Evolutionary conservation across 371 early-diverging fungal species (phyloP).

Genomic region (Sporodiniella umbellata): DNA sequence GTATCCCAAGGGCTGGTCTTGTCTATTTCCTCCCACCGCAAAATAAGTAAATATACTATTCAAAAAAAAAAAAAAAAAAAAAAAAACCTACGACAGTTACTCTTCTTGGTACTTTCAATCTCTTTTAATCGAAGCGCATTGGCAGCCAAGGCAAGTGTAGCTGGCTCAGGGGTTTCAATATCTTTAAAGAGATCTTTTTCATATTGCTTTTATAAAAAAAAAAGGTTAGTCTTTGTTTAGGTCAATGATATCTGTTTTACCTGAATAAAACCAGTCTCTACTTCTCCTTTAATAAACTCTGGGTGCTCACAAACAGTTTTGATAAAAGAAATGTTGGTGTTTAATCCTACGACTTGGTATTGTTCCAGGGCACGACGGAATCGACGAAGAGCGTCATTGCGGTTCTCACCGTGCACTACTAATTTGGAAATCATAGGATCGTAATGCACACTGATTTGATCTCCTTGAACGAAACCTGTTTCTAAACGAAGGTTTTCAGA

Average conservation of each 20-base stretch:
- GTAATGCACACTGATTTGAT: slow-evolving; percentile 89
- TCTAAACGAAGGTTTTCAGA: slow-evolving; percentile 77
- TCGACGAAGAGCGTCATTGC: slow-evolving; percentile 80
- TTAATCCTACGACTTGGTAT: slow-evolving; percentile 84
- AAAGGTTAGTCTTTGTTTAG: background rate
- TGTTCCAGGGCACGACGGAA: slow-evolving; percentile 79
- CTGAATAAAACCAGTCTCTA: slow-evolving; percentile 94
- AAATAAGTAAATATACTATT: no score
- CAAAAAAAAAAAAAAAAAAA: background rate
- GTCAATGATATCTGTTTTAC: slow-evolving; percentile 29
- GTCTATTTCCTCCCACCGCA: no score
- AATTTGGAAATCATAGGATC: slow-evolving; percentile 98
- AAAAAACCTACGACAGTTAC: slow-evolving; percentile 19
- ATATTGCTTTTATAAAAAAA: slow-evolving; percentile 45
- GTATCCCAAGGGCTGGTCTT: slow-evolving; percentile 62
- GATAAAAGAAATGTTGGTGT: slow-evolving; percentile 92
- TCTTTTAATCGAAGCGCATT: slow-evolving; percentile 59
- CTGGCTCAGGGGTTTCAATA: slow-evolving; percentile 45
- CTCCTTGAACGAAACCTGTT: slow-evolving; percentile 91
- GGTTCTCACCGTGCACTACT: slow-evolving; percentile 82
- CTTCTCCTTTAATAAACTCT: slow-evolving; percentile 83
- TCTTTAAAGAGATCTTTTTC: slow-evolving; percentile 66
- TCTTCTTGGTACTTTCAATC: slow-evolving; percentile 29
- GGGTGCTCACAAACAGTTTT: slow-evolving; percentile 75
- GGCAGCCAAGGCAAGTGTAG: slow-evolving; percentile 72